These are phyloP conservation scores for Gastrolobium bilobum DNA, from an alignment of 306 rosid genomes.

Conservation along the genomic window DNA sequence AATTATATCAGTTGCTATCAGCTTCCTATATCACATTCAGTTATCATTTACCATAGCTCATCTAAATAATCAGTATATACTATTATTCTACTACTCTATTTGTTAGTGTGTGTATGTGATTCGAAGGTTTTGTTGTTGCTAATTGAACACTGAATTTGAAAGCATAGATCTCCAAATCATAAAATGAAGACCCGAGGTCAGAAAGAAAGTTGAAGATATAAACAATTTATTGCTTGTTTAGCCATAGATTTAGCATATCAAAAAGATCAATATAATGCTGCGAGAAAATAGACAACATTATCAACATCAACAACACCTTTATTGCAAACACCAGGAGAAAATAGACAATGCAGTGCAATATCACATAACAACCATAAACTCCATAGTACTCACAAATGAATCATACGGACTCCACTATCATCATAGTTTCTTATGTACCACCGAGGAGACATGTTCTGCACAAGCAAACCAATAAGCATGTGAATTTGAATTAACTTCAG, in stretches of 20 bases:
- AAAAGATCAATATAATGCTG: constrained; percentile 8
- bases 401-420: constrained; percentile 66
- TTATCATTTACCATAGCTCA: constrained; percentile 8
- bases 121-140: neutral
- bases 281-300: constrained; percentile 12
- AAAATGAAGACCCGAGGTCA: neutral
- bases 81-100: neutral
- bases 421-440: constrained; percentile 86
- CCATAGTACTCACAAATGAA: constrained; percentile 76
- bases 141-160: constrained; percentile 24
- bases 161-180: constrained; percentile 16
- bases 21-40: neutral
- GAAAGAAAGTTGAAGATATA: constrained; percentile 14
- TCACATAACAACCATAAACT: constrained; percentile 41
- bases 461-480: constrained; percentile 42
- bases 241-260: constrained; percentile 32
- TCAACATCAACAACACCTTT: no score
- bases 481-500: constrained; percentile 29
- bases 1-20: constrained; percentile 12
- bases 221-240: constrained; percentile 12
- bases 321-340: no score
- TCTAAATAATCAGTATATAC: constrained; percentile 2
- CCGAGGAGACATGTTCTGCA: constrained; percentile 87
- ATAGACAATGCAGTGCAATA: neutral
- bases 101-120: neutral